phyloP scores from a whole-genome alignment of 2,329 filamentous ascomycete genomes.

The Aspergillus fumigatiaffinis region DNA sequence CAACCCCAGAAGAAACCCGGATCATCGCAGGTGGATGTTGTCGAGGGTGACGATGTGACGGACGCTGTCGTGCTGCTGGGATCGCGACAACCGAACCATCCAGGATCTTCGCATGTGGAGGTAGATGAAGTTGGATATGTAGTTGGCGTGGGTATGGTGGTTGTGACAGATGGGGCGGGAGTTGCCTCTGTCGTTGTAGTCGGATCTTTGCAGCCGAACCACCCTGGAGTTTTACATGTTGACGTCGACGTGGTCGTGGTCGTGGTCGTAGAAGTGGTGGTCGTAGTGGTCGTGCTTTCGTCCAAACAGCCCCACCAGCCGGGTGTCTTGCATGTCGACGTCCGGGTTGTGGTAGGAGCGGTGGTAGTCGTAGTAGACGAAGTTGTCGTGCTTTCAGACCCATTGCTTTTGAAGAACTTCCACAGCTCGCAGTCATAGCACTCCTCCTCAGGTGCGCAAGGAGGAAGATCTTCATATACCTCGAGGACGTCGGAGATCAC shows the following conservation, averaged over 20 bases:
- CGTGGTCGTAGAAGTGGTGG: slow-evolving; percentile 23
- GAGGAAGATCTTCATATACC: slow-evolving; percentile 74
- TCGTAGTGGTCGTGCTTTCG: slow-evolving; percentile 28
- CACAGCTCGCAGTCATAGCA: slow-evolving; percentile 89
- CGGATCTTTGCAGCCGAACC: slow-evolving; percentile 40
- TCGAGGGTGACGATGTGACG: slow-evolving; percentile 11
- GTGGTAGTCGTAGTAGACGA: slow-evolving; percentile 30
- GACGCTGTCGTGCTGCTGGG: slow-evolving; percentile 15
- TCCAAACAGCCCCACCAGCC: slow-evolving; percentile 45
- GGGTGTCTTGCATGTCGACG: slow-evolving; percentile 39
- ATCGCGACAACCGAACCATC: slow-evolving; percentile 36
- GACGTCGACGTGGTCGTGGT: slow-evolving; percentile 30
- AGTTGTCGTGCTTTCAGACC: slow-evolving; percentile 64
- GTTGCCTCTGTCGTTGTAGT: slow-evolving; percentile 24
- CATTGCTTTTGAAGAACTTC: slow-evolving; percentile 94
- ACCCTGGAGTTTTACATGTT: slow-evolving; percentile 35
- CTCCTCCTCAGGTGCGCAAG: slow-evolving; percentile 69
- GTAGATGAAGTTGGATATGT: slow-evolving; percentile 7
- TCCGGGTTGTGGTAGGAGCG: slow-evolving; percentile 30
- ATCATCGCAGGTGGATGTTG: slow-evolving; percentile 40
- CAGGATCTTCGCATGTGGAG: slow-evolving; percentile 23
- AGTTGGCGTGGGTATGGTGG: slow-evolving; percentile 13
- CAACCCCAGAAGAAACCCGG: slow-evolving; percentile 59
- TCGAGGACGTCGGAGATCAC: slow-evolving; percentile 86
- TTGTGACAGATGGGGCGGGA: slow-evolving; percentile 13